Evolutionary conservation across 345 rosid genomes (phyloP).

Genomic region (Moricandia arvensis): DNA sequence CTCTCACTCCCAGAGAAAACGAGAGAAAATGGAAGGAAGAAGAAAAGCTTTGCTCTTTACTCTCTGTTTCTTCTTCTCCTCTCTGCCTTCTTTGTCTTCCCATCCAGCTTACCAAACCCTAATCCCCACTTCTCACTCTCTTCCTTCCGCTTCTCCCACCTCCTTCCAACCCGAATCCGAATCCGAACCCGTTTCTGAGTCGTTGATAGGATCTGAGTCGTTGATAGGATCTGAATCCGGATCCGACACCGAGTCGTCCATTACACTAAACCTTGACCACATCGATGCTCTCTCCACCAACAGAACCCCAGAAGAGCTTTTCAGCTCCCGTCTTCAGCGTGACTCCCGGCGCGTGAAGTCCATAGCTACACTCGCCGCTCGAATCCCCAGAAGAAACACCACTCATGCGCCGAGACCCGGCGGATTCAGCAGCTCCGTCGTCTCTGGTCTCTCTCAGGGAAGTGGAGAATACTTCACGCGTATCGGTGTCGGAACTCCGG

Average conservation of each 20-base stretch:
- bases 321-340: conserved; percentile 65
- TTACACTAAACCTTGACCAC: conserved; percentile 62
- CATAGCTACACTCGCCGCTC: conserved; percentile 40
- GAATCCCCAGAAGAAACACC: conserved; percentile 20
- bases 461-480: conserved; percentile 99
- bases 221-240: conserved; percentile 10
- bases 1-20: conserved; percentile 20
- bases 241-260: conserved; percentile 27
- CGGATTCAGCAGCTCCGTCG: conserved; percentile 69
- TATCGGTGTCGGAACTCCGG: conserved; percentile 86
- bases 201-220: conserved; percentile 20
- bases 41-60: conserved; percentile 35
- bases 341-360: conserved; percentile 62
- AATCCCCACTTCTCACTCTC: conserved; percentile 38
- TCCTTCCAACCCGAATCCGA: conserved; percentile 36
- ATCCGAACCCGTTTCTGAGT: conserved; percentile 26
- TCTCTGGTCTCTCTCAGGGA: conserved; percentile 90
- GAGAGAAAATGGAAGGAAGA: conserved; percentile 30
- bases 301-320: conserved; percentile 57
- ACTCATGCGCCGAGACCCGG: conserved; percentile 34
- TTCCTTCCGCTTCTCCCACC: conserved; percentile 46
- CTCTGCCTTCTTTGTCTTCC: conserved; percentile 33
- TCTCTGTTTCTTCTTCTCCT: conserved; percentile 38
- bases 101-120: conserved; percentile 46
- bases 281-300: conserved; percentile 65